phyloP scores from a whole-genome alignment of 441 rosid genomes.

The Isatis lusitanica region DNA sequence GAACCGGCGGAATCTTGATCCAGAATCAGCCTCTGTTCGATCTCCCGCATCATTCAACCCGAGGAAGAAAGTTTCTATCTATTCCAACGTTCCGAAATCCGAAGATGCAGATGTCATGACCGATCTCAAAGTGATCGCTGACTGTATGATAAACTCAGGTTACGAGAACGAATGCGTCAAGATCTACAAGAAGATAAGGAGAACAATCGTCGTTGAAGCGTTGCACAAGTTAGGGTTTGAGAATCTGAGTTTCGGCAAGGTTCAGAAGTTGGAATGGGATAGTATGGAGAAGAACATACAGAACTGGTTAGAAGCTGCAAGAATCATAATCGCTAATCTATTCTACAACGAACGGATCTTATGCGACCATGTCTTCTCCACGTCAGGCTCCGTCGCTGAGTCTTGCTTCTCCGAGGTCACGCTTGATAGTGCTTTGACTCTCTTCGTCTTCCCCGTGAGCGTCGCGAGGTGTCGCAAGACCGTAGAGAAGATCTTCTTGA shows the following conservation, averaged over 20 bases:
- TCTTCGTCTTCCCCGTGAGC: slow-evolving; percentile 69
- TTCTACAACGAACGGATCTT: slow-evolving; percentile 65
- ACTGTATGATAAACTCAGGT: slow-evolving; percentile 76
- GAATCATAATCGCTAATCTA: slow-evolving; percentile 44
- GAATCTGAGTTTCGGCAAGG: slow-evolving; percentile 32
- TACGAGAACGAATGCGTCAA: slow-evolving; percentile 65
- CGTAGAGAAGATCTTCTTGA: slow-evolving; percentile 72
- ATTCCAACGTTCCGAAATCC: slow-evolving; percentile 33
- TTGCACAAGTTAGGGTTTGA: slow-evolving; percentile 60
- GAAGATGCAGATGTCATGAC: slow-evolving; percentile 53
- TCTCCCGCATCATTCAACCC: slow-evolving; percentile 48
- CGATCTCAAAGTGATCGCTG: slow-evolving; percentile 69
- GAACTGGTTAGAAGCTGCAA: slow-evolving; percentile 59
- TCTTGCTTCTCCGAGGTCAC: slow-evolving; percentile 70
- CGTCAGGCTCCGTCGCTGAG: slow-evolving; percentile 47
- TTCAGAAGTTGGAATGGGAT: slow-evolving; percentile 75
- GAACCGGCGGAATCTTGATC: slow-evolving; percentile 42
- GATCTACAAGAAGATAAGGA: slow-evolving; percentile 53
- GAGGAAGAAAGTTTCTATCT: slow-evolving; percentile 33
- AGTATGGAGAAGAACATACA: slow-evolving; percentile 56
- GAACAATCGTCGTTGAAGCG: slow-evolving; percentile 64
- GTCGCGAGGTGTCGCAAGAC: slow-evolving; percentile 60
- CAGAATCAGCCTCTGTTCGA: slow-evolving; percentile 52
- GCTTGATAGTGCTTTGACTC: slow-evolving; percentile 54
- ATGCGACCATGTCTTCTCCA: slow-evolving; percentile 64